These are phyloP conservation scores for Lepiota brunneoincarnata DNA, from an alignment of 768 basidiomycete species.

Conservation along the genomic window DNA sequence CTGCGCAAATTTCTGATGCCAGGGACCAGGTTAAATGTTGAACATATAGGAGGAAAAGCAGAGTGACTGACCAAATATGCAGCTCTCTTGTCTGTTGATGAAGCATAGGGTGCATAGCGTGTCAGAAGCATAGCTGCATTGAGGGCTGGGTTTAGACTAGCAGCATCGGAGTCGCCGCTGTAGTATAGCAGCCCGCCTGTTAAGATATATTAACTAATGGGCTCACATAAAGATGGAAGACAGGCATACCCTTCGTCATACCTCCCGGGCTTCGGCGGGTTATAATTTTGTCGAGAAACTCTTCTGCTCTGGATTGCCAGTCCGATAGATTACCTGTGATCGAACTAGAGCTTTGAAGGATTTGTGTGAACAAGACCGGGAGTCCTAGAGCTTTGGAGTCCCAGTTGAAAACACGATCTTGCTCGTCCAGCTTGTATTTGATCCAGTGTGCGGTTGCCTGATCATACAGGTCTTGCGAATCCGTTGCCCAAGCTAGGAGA, in stretches of 20 bases:
- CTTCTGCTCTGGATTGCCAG: constrained; percentile 73
- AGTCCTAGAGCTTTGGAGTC: constrained; percentile 79
- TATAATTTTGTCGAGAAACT: constrained; percentile 74
- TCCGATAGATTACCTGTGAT: constrained; percentile 54
- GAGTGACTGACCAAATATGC: constrained; percentile 54
- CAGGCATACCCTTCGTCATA: constrained; percentile 56
- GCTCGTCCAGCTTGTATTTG: constrained; percentile 49
- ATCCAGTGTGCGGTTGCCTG: constrained; percentile 64
- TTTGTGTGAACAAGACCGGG: constrained; percentile 72
- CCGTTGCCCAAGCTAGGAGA: constrained; percentile 70
- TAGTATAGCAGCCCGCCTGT: constrained; percentile 81
- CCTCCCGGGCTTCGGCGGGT: constrained; percentile 38
- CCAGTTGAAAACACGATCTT: constrained; percentile 80
- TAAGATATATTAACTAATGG: neutral
- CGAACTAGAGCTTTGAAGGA: constrained; percentile 53
- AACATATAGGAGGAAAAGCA: neutral
- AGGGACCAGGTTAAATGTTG: neutral
- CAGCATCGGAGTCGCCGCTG: constrained; percentile 77
- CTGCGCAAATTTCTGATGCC: constrained; percentile 63
- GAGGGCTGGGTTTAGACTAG: constrained; percentile 81
- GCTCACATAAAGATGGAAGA: neutral
- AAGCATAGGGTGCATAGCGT: constrained; percentile 74
- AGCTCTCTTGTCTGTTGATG: constrained; percentile 51
- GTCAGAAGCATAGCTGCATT: constrained; percentile 83
- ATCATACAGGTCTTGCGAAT: constrained; percentile 54